Conservation (phyloP, 2,329 filamentous ascomycete genomes). For the Zymoseptoria ardabiliae region DNA sequence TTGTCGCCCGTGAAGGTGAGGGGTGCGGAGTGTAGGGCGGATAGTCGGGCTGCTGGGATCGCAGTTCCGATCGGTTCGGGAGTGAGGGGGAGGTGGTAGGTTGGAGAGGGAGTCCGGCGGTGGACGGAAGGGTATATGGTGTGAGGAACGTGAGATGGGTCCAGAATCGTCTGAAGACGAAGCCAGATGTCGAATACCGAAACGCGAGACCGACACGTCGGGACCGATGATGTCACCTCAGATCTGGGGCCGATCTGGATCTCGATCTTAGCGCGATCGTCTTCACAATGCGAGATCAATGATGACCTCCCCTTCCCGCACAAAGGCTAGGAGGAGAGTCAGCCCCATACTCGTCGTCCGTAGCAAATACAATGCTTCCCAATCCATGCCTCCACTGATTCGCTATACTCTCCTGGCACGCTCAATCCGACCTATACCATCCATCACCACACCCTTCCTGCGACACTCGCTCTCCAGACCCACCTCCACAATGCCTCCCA, state of each 20-base stretch:
- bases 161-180: neutral
- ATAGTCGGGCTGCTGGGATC: neutral
- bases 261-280: neutral
- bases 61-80: neutral
- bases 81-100: neutral
- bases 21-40: too few relatives aligned
- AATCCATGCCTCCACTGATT: neutral
- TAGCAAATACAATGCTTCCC: neutral
- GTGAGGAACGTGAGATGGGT: too few relatives aligned
- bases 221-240: neutral
- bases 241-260: neutral
- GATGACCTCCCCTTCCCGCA: neutral
- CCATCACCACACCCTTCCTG: neutral
- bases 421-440: neutral
- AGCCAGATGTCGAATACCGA: neutral
- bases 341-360: neutral
- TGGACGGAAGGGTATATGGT: neutral
- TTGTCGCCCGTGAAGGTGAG: neutral
- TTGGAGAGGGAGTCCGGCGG: neutral
- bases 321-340: neutral
- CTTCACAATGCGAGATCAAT: neutral
- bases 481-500: constrained; percentile 6
- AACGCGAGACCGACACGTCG: neutral
- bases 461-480: neutral
- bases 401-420: neutral